A percentile compares a stretch with the other conserved stretches of the same genome.
These are phyloP conservation scores for Escallonia herrerae DNA, from an alignment of 129 eudicot species.

Conservation along the genomic window DNA sequence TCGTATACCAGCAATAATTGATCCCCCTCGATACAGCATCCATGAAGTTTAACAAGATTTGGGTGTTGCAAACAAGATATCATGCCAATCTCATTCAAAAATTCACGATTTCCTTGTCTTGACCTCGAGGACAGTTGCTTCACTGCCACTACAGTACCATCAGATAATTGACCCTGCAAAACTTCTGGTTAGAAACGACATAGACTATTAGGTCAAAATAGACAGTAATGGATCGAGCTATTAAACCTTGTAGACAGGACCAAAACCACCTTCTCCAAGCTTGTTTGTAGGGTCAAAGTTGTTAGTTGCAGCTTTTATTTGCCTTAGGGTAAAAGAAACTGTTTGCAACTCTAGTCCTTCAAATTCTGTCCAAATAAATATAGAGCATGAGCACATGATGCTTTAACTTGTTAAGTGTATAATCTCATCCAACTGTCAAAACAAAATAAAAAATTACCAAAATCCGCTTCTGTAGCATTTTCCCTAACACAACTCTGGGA, in stretches of 20 bases:
- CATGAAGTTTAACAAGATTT: constrained; percentile 85
- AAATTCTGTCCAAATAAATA: constrained; percentile 37
- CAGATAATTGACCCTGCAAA: constrained; percentile 56
- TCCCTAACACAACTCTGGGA: too few relatives aligned
- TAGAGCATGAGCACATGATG: neutral
- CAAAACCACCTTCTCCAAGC: constrained; percentile 89
- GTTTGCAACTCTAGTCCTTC: constrained; percentile 63
- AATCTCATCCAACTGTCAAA: too few relatives aligned
- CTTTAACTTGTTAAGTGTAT: neutral
- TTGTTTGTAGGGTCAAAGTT: constrained; percentile 57
- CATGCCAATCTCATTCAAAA: constrained; percentile 77
- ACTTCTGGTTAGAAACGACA: neutral
- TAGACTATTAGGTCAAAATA: neutral
- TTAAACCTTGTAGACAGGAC: constrained; percentile 71
- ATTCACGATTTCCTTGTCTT: constrained; percentile 82
- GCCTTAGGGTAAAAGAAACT: constrained; percentile 54
- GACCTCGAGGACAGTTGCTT: constrained; percentile 78
- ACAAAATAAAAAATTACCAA: too few relatives aligned
- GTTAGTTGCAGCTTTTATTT: constrained; percentile 64
- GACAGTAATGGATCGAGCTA: neutral
- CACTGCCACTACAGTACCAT: constrained; percentile 71
- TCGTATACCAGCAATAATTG: constrained; percentile 75
- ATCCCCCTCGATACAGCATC: constrained; percentile 77
- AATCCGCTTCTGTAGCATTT: too few relatives aligned
- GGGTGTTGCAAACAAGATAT: constrained; percentile 83